A percentile compares a stretch with the other conserved stretches of the same genome.
These are phyloP conservation scores for Delonix regia DNA, from an alignment of 306 rosid genomes.

Conservation along the genomic window DNA sequence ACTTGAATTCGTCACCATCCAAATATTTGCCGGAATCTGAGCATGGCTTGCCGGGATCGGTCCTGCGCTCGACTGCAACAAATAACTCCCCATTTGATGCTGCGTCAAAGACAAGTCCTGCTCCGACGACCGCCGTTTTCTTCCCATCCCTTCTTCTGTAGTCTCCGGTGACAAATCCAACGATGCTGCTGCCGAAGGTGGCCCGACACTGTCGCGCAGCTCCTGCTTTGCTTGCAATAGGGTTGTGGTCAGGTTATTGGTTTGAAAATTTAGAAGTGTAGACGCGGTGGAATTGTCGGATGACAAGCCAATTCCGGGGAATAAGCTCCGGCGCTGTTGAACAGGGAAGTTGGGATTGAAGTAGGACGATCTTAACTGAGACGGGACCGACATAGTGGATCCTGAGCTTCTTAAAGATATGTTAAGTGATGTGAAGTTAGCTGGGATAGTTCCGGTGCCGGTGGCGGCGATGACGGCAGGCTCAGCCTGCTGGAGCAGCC, in stretches of 20 bases:
- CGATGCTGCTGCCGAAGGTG: background rate
- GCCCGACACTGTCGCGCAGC: slow-evolving; percentile 41
- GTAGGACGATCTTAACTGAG: slow-evolving; percentile 76
- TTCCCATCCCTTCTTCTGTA: slow-evolving; percentile 54
- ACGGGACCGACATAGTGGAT: slow-evolving; percentile 82
- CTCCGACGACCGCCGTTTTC: slow-evolving; percentile 55
- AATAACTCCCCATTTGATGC: slow-evolving; percentile 70
- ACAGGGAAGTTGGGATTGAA: slow-evolving; percentile 78
- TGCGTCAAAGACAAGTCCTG: slow-evolving; percentile 53
- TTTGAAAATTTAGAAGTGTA: slow-evolving; percentile 71
- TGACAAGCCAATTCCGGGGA: slow-evolving; percentile 62
- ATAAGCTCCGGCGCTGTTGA: slow-evolving; percentile 48
- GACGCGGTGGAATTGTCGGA: slow-evolving; percentile 50
- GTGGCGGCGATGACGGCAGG: slow-evolving; percentile 92
- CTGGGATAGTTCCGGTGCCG: slow-evolving; percentile 93
- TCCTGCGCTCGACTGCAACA: slow-evolving; percentile 68
- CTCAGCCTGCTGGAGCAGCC: slow-evolving; percentile 90
- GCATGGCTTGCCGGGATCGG: slow-evolving; percentile 67
- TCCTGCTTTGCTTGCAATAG: slow-evolving; percentile 81
- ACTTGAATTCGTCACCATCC: slow-evolving; percentile 84
- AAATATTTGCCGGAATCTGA: slow-evolving; percentile 78
- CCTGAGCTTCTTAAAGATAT: slow-evolving; percentile 88
- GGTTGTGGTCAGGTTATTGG: slow-evolving; percentile 40
- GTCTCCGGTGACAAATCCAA: slow-evolving; percentile 51
- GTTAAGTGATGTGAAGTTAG: slow-evolving; percentile 78